Conservation (phyloP, 306 rosid species). For the Betula pendula region DNA sequence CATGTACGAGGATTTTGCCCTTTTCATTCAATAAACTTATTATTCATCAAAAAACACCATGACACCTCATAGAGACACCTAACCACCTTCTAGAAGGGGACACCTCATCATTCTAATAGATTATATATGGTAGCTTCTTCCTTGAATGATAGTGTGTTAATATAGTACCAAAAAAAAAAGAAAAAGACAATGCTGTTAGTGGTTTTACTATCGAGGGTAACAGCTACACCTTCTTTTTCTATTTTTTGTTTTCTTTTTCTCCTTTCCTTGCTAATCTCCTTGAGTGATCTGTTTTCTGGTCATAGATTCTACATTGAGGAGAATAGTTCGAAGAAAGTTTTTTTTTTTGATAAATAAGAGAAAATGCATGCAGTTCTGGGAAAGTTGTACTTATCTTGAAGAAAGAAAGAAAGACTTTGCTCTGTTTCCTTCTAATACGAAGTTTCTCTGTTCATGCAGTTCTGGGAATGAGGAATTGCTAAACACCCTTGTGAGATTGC, state of each 20-base stretch:
- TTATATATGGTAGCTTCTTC: not conserved
- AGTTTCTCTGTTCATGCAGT: conserved; percentile 42
- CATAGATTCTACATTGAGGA: not conserved
- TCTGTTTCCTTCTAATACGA: not conserved
- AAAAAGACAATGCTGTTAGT: not conserved
- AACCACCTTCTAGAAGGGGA: too few relatives aligned
- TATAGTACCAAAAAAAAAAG: not conserved
- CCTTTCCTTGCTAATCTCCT: not conserved
- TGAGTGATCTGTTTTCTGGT: not conserved
- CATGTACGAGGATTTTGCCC: too few relatives aligned
- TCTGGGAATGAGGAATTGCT: conserved; percentile 76
- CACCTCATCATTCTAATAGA: too few relatives aligned
- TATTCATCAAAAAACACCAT: too few relatives aligned
- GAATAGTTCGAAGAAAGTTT: not conserved
- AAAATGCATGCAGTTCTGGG: too few relatives aligned
- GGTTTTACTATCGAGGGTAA: not conserved
- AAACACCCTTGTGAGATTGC: conserved; percentile 78
- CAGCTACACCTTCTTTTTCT: not conserved
- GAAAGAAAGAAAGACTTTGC: not conserved
- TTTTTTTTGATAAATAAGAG: too few relatives aligned
- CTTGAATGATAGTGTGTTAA: not conserved
- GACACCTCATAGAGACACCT: too few relatives aligned
- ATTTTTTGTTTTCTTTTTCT: not conserved
- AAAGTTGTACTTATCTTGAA: not conserved
- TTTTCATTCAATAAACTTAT: too few relatives aligned